These are phyloP conservation scores for Candida smagusa DNA, from an alignment of 1,139 yeast species.

Conservation along the genomic window DNA sequence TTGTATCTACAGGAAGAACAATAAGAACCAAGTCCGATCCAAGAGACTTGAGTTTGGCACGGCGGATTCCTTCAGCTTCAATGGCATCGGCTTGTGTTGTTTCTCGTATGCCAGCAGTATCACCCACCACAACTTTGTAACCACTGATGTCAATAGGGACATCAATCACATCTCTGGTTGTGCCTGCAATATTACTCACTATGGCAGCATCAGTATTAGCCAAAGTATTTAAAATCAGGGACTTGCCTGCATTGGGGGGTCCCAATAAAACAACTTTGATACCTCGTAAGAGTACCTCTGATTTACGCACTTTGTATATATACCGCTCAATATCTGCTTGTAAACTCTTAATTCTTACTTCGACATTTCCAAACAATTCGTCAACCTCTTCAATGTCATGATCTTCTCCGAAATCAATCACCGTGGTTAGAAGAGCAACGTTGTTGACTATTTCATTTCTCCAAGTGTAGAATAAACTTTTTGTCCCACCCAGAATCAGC, in stretches of 20 bases:
- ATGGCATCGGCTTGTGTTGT: constrained; percentile 48
- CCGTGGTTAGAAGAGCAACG: constrained; percentile 77
- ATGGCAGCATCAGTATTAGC: constrained; percentile 85
- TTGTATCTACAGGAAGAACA: constrained; percentile 37
- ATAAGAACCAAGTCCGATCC: constrained; percentile 62
- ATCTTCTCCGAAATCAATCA: constrained; percentile 96
- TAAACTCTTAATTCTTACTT: constrained; percentile 36
- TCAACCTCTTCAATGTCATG: constrained; percentile 70
- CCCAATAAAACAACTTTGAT: constrained; percentile 74
- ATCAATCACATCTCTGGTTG: constrained; percentile 87
- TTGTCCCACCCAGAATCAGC: constrained; percentile 70
- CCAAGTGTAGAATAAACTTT: constrained; percentile 59
- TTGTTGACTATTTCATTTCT: constrained; percentile 59
- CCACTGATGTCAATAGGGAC: constrained; percentile 81
- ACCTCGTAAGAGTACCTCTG: constrained; percentile 71
- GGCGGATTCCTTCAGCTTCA: constrained; percentile 77
- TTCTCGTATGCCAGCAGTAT: constrained; percentile 90
- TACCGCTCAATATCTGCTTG: constrained; percentile 46
- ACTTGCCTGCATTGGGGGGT: constrained; percentile 96
- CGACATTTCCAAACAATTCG: constrained; percentile 49
- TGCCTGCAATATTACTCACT: constrained; percentile 90
- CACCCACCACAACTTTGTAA: constrained; percentile 78
- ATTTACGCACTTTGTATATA: constrained; percentile 49
- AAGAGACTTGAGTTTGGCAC: constrained; percentile 61
- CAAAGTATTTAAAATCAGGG: constrained; percentile 71